Evolutionary conservation across 2,329 filamentous ascomycete genomes (phyloP).

Genomic region (Meredithiella fracta): DNA sequence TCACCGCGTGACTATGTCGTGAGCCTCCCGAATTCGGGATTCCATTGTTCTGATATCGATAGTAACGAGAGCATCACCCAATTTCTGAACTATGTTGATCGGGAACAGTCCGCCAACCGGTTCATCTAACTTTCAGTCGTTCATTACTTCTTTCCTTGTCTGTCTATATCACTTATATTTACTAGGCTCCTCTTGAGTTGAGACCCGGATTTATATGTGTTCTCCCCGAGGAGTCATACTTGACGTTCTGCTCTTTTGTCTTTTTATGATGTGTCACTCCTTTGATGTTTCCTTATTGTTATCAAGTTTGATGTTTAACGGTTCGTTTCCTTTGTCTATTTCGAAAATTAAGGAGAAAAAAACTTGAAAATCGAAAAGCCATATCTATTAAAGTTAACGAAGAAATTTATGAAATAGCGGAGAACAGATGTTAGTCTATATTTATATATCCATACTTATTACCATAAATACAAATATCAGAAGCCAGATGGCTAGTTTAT

Average conservation of each 20-base stretch:
- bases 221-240: slow-evolving; percentile 7
- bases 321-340: slow-evolving; percentile 5
- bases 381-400: not conserved
- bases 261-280: slow-evolving; percentile 9
- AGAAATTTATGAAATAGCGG: not conserved
- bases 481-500: not conserved
- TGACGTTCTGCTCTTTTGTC: slow-evolving; percentile 12
- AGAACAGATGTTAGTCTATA: not conserved
- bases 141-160: slow-evolving; percentile 9
- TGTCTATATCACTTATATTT: not conserved
- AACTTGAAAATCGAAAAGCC: not conserved
- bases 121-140: slow-evolving; percentile 5
- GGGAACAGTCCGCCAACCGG: slow-evolving; percentile 17
- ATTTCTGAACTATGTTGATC: slow-evolving; percentile 41
- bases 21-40: slow-evolving; percentile 24
- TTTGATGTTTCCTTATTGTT: slow-evolving; percentile 11
- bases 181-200: not conserved
- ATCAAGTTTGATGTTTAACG: not conserved
- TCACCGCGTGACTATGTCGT: slow-evolving; percentile 26
- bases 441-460: not conserved
- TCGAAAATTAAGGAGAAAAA: slow-evolving; percentile 1
- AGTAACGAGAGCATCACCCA: slow-evolving; percentile 41
- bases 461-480: not conserved
- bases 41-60: slow-evolving; percentile 32
- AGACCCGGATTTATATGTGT: not conserved